Conservation (phyloP, 495 filamentous ascomycete species). For the Aspergillus haitiensis region DNA sequence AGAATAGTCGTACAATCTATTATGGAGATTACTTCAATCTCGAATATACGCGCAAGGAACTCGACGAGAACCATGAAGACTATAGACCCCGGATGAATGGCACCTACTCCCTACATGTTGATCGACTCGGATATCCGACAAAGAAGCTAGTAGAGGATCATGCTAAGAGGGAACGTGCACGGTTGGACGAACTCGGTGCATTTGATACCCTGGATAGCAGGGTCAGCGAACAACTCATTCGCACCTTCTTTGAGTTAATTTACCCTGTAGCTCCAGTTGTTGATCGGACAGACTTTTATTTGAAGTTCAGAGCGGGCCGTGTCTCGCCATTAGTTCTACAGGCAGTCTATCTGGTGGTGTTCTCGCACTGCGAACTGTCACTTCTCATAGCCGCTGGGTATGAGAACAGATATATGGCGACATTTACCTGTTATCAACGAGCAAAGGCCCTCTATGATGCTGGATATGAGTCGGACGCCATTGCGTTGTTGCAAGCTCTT, state of each 20-base stretch:
- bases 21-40: slow-evolving; percentile 16
- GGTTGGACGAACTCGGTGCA: not conserved
- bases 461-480: slow-evolving; percentile 27
- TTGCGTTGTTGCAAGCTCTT: slow-evolving; percentile 24
- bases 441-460: slow-evolving; percentile 30
- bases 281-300: slow-evolving; percentile 9
- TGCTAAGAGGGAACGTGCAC: not conserved
- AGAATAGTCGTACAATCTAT: slow-evolving; percentile 7
- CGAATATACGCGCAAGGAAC: slow-evolving; percentile 5
- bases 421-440: slow-evolving; percentile 26
- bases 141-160: slow-evolving; percentile 6
- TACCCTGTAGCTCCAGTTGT: slow-evolving; percentile 4
- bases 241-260: slow-evolving; percentile 5
- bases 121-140: slow-evolving; percentile 8
- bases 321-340: slow-evolving; percentile 10
- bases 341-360: slow-evolving; percentile 2
- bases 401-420: slow-evolving; percentile 26
- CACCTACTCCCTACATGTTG: not conserved
- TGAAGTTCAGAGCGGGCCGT: not conserved
- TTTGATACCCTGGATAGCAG: not conserved
- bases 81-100: not conserved
- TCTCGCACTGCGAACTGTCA: slow-evolving; percentile 2
- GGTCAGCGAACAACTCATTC: slow-evolving; percentile 5
- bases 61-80: slow-evolving; percentile 1
- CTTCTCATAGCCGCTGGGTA: slow-evolving; percentile 21